Base-by-base conservation (phyloP, 225 moss, liverwort and hornwort species). In the Rhytidiadelphus loreus region DNA sequence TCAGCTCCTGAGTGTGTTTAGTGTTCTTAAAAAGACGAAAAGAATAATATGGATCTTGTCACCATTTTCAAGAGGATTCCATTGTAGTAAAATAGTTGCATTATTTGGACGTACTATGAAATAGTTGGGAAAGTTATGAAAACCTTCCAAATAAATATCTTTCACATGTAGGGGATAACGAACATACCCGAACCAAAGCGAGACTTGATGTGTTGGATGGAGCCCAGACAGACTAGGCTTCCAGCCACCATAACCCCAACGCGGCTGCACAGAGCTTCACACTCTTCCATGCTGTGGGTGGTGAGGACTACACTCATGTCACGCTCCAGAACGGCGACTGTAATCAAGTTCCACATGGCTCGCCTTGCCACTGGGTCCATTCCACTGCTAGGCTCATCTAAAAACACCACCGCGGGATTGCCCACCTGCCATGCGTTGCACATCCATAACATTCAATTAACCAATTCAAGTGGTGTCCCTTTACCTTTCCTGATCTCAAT, bases 251-350 rank as follows among this genome's bases (percentile, higher is more conserved):
- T 98, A 50, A 98, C 96, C 57, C 97, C 98, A 62, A 98, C 96
- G 44, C 97, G 94, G 77, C 97, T 91, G 80, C 98, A 98, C 53
- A 98, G 94, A 57, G 98, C 98, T 90, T 98, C 98, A 87, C 97
- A 97, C 87, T 98, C 98, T 88, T 98, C 98, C 98, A 98, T 98
- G 94, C 98, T 98, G 91, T 98, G 98, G 7, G 97, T 98, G 24
- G 98, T 98, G 83, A 98, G 92, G 14, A 98, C 95, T 90, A 98
- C 96, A 91, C 97, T 96, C 81, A 97, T 96, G 81, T 93, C 90
- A 43, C 93, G 95, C 83, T 89, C 91, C 65, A 92, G 86, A 53
- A 97, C 96, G 13, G 98, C 96, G 56, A 95, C 95, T 35, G 94
- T 93, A 24, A 98, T 97, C 39, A 96, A 89, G 92, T 96, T 96